Evolutionary conservation across 441 rosid genomes (phyloP), one percentile per base, ranked within the genome.

Genomic region (Syzygium syzygioides): DNA sequence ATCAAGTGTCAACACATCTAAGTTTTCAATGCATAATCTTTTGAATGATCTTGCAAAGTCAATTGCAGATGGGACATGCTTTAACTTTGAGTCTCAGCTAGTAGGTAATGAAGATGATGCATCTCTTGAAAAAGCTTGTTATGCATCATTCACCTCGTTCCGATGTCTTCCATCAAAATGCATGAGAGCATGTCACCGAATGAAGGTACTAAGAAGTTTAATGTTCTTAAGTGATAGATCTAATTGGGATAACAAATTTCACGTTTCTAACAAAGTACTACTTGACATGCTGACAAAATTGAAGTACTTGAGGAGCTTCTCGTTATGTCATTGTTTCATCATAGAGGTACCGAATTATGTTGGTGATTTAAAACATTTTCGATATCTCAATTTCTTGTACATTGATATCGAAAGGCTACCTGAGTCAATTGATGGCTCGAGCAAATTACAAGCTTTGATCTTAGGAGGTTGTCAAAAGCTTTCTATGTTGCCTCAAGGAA

Each of bases 111-210:
- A 57, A 57, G 62, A 57, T 57, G 62, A 25, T 6, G 8, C 2
- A 13, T 28, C 17, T 12, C 30, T 28, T 3, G 32, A 60, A 8
- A 60, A 60, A 60, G 66, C 15, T 11, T 17, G 32, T 26, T 28
- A 60, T 60, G 32, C 66, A 60, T 60, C 66, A 26, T 60, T 28
- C 26, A 28, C 9, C 2, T 0, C 30, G 3, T 5, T 5, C 3
- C 0, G 4, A 9, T 0, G 0, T 5, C n/a, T 60, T 12, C 4
- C 66, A 60, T 13, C 66, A 28, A 5, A 60, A 60, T 13, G 32
- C 32, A 10, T 60, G 9, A 28, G 66, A 60, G 30, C 32, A 60
- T 60, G 19, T 60, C 30, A 5, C 6, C 3, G 15, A 60, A 60
- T 60, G 66, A 60, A 60, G 66, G 66, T 28, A 60, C 17, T 60